Percentiles rank a stretch among this genome's conserved stretches.
Evolutionary conservation across 768 basidiomycete genomes (phyloP).

Genomic region (Auricularia cornea): DNA sequence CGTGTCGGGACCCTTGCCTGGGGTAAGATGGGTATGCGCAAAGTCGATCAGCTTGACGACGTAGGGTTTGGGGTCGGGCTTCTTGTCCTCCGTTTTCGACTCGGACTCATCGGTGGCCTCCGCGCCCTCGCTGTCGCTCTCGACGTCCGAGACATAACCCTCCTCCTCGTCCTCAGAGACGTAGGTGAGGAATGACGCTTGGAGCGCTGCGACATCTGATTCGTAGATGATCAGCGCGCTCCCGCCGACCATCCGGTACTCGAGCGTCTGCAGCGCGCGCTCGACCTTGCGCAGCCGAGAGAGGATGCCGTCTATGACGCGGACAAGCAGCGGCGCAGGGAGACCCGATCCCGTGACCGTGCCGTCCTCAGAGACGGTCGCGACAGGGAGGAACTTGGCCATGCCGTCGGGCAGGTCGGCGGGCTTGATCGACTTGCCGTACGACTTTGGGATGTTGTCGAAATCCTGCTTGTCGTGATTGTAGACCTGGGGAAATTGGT

Average conservation of each 20-base stretch:
- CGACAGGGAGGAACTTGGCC: slow-evolving; percentile 66
- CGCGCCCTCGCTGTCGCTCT: slow-evolving; percentile 26
- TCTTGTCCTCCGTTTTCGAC: slow-evolving; percentile 14
- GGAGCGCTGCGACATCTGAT: slow-evolving; percentile 11
- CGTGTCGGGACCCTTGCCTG: slow-evolving; percentile 68
- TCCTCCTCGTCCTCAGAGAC: not conserved
- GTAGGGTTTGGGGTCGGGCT: slow-evolving; percentile 36
- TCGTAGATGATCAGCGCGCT: slow-evolving; percentile 81
- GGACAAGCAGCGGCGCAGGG: slow-evolving; percentile 42
- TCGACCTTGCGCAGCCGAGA: slow-evolving; percentile 33
- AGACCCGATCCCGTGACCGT: slow-evolving; percentile 39
- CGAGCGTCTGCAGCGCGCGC: slow-evolving; percentile 38
- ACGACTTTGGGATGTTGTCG: slow-evolving; percentile 59
- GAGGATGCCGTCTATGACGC: slow-evolving; percentile 12
- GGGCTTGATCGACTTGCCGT: slow-evolving; percentile 66
- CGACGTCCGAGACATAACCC: not conserved
- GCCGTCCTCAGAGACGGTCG: slow-evolving; percentile 7
- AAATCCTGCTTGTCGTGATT: slow-evolving; percentile 49
- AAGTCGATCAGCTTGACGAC: slow-evolving; percentile 87
- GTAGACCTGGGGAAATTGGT: slow-evolving; percentile 49
- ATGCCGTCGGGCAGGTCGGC: slow-evolving; percentile 71
- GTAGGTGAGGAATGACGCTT: not conserved
- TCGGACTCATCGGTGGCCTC: slow-evolving; percentile 26
- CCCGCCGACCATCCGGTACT: slow-evolving; percentile 75
- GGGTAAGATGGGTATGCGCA: slow-evolving; percentile 67